Conservation (phyloP, 148 eudicot genomes). For the Camellia granthamiana region DNA sequence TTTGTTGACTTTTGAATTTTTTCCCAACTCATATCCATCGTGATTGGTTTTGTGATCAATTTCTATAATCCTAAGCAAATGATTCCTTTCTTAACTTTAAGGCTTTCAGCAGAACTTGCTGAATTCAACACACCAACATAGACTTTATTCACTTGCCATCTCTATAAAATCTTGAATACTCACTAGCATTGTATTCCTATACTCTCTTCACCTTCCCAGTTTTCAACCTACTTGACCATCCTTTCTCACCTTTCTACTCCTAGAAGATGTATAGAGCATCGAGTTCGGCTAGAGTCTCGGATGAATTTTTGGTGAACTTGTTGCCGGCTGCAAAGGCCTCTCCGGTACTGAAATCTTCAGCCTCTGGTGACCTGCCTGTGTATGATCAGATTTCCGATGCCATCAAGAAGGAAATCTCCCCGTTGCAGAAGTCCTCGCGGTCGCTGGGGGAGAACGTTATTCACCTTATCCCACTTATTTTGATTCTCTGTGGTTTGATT, state of each 20-base stretch:
- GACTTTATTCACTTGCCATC: no score
- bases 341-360: constrained; percentile 13
- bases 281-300: constrained; percentile 31
- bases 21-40: no score
- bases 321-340: constrained; percentile 22
- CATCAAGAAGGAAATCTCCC: constrained; percentile 29
- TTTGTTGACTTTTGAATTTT: no score
- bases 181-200: neutral
- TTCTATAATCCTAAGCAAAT: neutral
- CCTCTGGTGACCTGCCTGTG: constrained; percentile 23
- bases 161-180: neutral
- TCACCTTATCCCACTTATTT: constrained; percentile 52
- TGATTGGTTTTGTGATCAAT: no score
- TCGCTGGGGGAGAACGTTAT: constrained; percentile 28
- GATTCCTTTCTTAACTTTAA: neutral
- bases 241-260: neutral
- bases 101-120: constrained; percentile 10
- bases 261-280: constrained; percentile 42
- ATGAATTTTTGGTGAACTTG: constrained; percentile 34
- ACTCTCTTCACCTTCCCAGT: neutral
- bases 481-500: constrained; percentile 41
- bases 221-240: neutral
- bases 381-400: constrained; percentile 15
- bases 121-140: no score
- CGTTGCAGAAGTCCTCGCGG: constrained; percentile 9